Evolutionary conservation across 225 moss, liverwort and hornwort species (phyloP).

Genomic region (Physcomitrium patens): DNA sequence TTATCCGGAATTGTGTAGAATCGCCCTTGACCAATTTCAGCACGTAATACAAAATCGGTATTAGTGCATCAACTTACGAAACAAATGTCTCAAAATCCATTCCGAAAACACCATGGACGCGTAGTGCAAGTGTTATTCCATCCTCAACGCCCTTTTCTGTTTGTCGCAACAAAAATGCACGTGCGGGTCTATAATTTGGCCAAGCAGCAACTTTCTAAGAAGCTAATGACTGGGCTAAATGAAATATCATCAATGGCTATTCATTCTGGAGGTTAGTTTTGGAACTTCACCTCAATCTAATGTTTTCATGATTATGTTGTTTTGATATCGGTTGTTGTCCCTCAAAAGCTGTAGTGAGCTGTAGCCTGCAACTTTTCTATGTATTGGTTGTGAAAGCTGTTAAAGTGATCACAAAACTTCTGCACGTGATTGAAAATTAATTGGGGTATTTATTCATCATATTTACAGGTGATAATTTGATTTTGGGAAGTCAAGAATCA

Average conservation of each 20-base stretch:
- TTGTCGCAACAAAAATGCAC: constrained; percentile 97
- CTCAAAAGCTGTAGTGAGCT: background rate
- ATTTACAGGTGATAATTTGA: constrained; percentile 90
- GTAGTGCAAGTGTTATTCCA: constrained; percentile 94
- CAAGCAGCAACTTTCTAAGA: constrained; percentile 88
- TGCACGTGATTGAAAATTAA: background rate
- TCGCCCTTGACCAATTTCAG: constrained; percentile 34
- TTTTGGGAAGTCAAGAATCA: constrained; percentile 92
- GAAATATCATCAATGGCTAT: constrained; percentile 94
- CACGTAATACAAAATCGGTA: constrained; percentile 87
- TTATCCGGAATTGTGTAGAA: constrained; percentile 1
- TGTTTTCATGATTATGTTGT: background rate
- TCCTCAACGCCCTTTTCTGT: constrained; percentile 88
- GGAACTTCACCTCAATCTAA: background rate
- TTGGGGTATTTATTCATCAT: background rate
- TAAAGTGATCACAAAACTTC: background rate
- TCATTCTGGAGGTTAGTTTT: constrained; percentile 81
- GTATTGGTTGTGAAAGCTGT: background rate
- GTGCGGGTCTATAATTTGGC: constrained; percentile 90
- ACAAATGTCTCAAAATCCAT: constrained; percentile 91
- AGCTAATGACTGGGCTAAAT: constrained; percentile 81
- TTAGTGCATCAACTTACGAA: constrained; percentile 91
- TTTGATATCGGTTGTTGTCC: background rate
- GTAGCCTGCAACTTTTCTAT: background rate
- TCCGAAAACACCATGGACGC: constrained; percentile 92